A percentile compares a stretch with the other conserved stretches of the same genome.
These are phyloP conservation scores for Cryptococcus sp. DNA, from an alignment of 1,284 basidiomycete genomes.

Conservation along the genomic window DNA sequence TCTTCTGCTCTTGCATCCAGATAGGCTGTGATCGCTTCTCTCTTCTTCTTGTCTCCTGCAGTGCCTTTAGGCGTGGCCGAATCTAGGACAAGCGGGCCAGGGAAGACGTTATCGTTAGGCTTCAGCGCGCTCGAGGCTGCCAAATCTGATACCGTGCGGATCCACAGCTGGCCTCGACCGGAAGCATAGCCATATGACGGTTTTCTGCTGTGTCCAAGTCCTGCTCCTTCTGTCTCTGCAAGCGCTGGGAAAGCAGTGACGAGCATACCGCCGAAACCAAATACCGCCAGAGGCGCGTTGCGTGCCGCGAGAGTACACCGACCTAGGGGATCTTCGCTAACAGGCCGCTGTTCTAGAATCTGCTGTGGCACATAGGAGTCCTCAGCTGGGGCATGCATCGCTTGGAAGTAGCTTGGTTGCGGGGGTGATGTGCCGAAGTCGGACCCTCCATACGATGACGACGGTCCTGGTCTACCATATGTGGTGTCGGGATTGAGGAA, in stretches of 20 bases:
- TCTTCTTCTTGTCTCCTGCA: conserved; percentile 70
- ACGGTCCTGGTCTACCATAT: neutral
- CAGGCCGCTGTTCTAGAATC: conserved; percentile 48
- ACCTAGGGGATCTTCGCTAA: conserved; percentile 69
- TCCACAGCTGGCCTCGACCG: conserved; percentile 63
- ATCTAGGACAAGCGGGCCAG: conserved; percentile 80
- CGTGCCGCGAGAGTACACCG: conserved; percentile 58
- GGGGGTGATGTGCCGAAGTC: conserved; percentile 26
- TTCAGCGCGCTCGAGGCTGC: conserved; percentile 65
- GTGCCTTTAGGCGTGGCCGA: conserved; percentile 59
- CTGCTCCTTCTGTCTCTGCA: conserved; percentile 62
- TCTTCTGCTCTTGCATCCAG: conserved; percentile 70
- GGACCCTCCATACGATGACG: conserved; percentile 14
- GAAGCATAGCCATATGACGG: conserved; percentile 48
- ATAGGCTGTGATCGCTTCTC: conserved; percentile 70
- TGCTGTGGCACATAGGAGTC: conserved; percentile 52
- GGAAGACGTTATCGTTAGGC: conserved; percentile 59
- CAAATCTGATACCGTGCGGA: conserved; percentile 63
- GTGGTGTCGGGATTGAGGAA: neutral
- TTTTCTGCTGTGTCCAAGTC: conserved; percentile 66
- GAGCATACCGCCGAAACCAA: conserved; percentile 83
- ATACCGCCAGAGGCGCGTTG: conserved; percentile 71
- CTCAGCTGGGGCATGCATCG: conserved; percentile 66
- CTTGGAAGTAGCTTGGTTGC: conserved; percentile 48
- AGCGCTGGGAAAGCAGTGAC: conserved; percentile 79